Conservation (phyloP, 495 filamentous ascomycete species). For the Astrocystis sublimbata region DNA sequence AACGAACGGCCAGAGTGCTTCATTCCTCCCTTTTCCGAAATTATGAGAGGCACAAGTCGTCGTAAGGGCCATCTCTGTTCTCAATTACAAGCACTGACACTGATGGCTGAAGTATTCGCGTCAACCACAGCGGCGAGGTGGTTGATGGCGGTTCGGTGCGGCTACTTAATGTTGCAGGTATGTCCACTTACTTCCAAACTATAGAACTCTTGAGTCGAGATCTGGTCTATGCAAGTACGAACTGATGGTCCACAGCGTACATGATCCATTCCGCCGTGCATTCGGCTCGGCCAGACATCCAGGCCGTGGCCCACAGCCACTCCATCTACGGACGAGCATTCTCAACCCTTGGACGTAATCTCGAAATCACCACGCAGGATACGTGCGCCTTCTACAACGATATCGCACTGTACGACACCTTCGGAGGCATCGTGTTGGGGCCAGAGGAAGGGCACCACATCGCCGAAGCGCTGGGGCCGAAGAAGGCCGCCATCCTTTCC, state of each 20-base stretch:
- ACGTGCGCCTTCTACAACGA: slow-evolving; percentile 48
- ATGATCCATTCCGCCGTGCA: slow-evolving; percentile 71
- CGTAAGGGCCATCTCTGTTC: too few species aligned
- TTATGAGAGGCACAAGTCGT: too few species aligned
- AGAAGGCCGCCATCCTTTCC: slow-evolving; percentile 70
- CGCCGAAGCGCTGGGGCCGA: slow-evolving; percentile 60
- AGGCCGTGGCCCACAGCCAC: slow-evolving; percentile 73
- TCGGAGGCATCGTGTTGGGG: slow-evolving; percentile 73
- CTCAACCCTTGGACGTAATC: slow-evolving; percentile 61
- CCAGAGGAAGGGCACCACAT: slow-evolving; percentile 70
- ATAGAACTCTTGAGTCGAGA: background rate
- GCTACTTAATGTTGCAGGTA: slow-evolving; percentile 63
- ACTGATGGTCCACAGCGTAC: slow-evolving; percentile 42
- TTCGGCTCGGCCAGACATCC: slow-evolving; percentile 67
- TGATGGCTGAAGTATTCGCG: too few species aligned
- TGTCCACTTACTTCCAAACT: background rate
- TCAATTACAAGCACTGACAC: too few species aligned
- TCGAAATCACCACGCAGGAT: slow-evolving; percentile 77
- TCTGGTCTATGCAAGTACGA: too few species aligned
- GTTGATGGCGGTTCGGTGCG: slow-evolving; percentile 66
- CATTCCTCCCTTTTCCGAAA: too few species aligned
- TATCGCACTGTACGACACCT: slow-evolving; percentile 54
- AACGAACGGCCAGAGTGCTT: too few species aligned
- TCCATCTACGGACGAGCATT: slow-evolving; percentile 71
- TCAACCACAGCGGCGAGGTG: slow-evolving; percentile 63